These are phyloP conservation scores for Geosmithia putterillii DNA, from an alignment of 2,329 filamentous ascomycete species.

Conservation along the genomic window DNA sequence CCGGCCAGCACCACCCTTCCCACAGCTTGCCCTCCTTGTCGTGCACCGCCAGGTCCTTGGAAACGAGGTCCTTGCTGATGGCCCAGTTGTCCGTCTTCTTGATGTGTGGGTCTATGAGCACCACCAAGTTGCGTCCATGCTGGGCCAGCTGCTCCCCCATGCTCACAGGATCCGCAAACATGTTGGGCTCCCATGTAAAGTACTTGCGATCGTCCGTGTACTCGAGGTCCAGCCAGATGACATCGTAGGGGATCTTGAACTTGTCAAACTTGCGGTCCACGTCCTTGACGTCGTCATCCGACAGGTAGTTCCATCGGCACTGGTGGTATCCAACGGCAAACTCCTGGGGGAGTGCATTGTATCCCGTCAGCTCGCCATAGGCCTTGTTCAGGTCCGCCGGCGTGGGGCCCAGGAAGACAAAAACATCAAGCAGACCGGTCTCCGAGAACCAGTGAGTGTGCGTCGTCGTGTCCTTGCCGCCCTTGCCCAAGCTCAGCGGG, in stretches of 20 bases:
- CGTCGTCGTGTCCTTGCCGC: conserved; percentile 61
- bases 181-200: conserved; percentile 91
- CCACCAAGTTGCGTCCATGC: conserved; percentile 79
- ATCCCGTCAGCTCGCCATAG: conserved; percentile 85
- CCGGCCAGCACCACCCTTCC: conserved; percentile 98
- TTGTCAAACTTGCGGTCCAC: conserved; percentile 96
- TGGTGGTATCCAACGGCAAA: conserved; percentile 93
- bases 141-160: conserved; percentile 84
- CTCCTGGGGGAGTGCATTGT: conserved; percentile 80
- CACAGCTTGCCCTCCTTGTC: conserved; percentile 85
- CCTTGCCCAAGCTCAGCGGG: conserved; percentile 61
- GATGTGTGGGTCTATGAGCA: conserved; percentile 95
- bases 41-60: conserved; percentile 70
- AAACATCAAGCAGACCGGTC: conserved; percentile 77
- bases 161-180: conserved; percentile 70
- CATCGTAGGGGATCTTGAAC: conserved; percentile 89
- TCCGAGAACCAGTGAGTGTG: conserved; percentile 97
- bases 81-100: conserved; percentile 76
- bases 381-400: conserved; percentile 69
- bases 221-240: conserved; percentile 98
- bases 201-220: conserved; percentile 97
- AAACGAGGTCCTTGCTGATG: conserved; percentile 70
- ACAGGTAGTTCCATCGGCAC: conserved; percentile 98
- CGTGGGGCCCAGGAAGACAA: conserved; percentile 84
- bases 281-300: conserved; percentile 91